Base-by-base conservation (phyloP, 495 filamentous ascomycete genomes). In the Thermothielavioides terrestris region DNA sequence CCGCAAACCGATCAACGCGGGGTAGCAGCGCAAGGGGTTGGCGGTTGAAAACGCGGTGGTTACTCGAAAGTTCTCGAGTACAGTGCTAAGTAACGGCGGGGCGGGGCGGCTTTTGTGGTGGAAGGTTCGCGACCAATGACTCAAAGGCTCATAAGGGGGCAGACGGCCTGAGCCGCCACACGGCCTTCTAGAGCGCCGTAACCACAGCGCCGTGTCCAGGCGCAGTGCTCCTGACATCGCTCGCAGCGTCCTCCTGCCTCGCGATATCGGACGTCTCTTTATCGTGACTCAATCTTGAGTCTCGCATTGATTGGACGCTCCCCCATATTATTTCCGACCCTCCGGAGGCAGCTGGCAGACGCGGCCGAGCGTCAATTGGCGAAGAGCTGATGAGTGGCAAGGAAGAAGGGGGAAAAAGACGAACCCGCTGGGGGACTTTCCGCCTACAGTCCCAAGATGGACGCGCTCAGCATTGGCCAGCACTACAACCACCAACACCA, bases 51-150 rank as follows among this genome's bases (percentile, higher is more conserved):
- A 40, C 18, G 50, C 53, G 41, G 64, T 57, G 47, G 55, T 41
- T 55, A 40, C 60, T 65, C 60, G 64, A 67, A 67, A 57, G 41
- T 67, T 67, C 64, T 61, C 60, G 62, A 67, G 51, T 37, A 39
- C 35, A 9, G 43, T 30, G 28, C 35, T 45, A 44, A 52, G n/a
- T n/a, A n/a, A 47, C 38, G 48, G 62, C 59, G 64, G 60, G 54
- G 54, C 53, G 35, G 52, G 54, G 42, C 58, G 48, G 56, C 49
- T 65, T 61, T 61, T 65, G 56, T 57, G 61, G 61, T 65, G 56
- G 64, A 67, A 65, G 55, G 53, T 60, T 65, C 64, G 62, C 54
- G 62, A 57, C 50, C 53, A 60, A 67, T 67, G 64, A 67, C 62
- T 67, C 64, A 67, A 64, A 59, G 51, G 26, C 47, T 52, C 55